A percentile compares a stretch with the other conserved stretches of the same genome.
phyloP scores from a whole-genome alignment of 164 flowering plant species.

The Vitis rupestris region DNA sequence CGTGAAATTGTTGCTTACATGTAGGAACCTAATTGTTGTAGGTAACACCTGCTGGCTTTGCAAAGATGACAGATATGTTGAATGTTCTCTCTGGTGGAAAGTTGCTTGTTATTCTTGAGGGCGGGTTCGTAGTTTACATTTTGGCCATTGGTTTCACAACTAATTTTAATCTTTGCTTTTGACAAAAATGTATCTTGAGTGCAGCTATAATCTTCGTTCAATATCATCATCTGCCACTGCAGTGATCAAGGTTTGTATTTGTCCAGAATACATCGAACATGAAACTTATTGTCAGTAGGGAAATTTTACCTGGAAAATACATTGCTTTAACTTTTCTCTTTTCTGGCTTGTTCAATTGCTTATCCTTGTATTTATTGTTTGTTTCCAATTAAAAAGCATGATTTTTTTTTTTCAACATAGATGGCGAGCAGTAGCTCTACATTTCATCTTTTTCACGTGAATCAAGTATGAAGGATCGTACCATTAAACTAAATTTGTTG shows the following conservation, averaged over 20 bases:
- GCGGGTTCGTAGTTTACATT: constrained; percentile 69
- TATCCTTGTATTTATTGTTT: no score
- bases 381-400: no score
- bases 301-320: neutral
- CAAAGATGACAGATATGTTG: constrained; percentile 83
- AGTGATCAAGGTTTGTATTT: constrained; percentile 67
- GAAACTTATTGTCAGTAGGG: neutral
- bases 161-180: neutral
- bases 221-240: constrained; percentile 92
- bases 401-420: no score
- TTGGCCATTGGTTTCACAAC: constrained; percentile 5
- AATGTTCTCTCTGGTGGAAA: constrained; percentile 65
- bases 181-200: constrained; percentile 6
- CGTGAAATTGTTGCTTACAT: neutral
- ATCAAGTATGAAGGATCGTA: no score
- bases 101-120: constrained; percentile 94
- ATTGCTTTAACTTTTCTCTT: neutral
- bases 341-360: no score
- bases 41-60: constrained; percentile 96
- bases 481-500: neutral
- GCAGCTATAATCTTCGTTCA: constrained; percentile 94
- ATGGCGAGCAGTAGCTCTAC: no score
- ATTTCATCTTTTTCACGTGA: no score
- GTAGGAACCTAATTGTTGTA: constrained; percentile 20
- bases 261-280: neutral